Conservation (phyloP, 1,284 basidiomycete species). For the Laetiporus sulphureus region DNA sequence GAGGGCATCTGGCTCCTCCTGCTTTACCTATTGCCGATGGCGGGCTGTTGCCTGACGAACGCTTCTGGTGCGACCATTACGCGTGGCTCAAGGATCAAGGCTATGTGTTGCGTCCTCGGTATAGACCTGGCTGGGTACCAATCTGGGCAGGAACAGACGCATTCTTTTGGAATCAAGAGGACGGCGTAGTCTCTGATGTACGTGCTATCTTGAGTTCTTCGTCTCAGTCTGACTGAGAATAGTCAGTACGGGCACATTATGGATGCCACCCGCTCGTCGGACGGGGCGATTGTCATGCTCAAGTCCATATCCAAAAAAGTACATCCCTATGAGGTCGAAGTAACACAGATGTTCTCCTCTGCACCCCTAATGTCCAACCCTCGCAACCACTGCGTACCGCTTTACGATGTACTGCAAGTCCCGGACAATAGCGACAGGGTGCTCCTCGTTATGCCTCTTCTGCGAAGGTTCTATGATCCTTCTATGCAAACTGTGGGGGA, state of each 20-base stretch:
- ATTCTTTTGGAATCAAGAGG: conserved; percentile 3
- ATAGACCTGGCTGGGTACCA: conserved; percentile 11
- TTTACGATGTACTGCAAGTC: conserved; percentile 17
- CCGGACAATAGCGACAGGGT: conserved; percentile 8
- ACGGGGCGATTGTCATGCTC: conserved; percentile 7
- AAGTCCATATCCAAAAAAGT: conserved; percentile 1
- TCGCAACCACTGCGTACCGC: conserved; percentile 21
- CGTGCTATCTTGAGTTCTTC: not conserved
- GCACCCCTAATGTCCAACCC: conserved; percentile 15
- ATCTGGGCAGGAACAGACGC: conserved; percentile 8
- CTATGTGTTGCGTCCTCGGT: conserved; percentile 14
- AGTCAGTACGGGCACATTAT: conserved; percentile 3
- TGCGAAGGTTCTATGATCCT: conserved; percentile 17
- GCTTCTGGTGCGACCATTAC: conserved; percentile 10
- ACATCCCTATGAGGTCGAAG: conserved; percentile 14
- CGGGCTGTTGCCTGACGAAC: not conserved
- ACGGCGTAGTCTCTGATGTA: conserved; percentile 4
- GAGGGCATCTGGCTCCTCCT: no score
- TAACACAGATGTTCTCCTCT: conserved; percentile 16
- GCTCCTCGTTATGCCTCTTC: conserved; percentile 23
- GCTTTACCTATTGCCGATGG: not conserved
- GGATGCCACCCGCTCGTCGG: conserved; percentile 10
- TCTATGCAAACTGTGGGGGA: conserved; percentile 22
- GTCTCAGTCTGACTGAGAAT: not conserved
- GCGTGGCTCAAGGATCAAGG: conserved; percentile 11